phyloP scores from a whole-genome alignment of 2,329 filamentous ascomycete genomes.

The Cladosporium colombiae region DNA sequence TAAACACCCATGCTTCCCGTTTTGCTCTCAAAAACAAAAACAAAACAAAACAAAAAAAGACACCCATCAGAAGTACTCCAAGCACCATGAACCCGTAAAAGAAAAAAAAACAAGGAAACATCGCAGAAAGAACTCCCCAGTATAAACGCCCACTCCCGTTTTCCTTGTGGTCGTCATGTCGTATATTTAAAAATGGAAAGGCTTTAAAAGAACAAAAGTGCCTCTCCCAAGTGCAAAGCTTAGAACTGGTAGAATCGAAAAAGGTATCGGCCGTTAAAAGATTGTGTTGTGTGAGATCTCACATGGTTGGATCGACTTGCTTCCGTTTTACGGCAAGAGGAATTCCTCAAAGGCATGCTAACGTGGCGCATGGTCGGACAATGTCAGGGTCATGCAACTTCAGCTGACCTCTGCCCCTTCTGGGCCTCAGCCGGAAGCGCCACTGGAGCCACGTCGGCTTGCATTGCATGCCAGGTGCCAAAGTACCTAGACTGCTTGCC shows the following conservation, averaged over 20 bases:
- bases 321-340: background rate
- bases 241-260: conserved; percentile 6
- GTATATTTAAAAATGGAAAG: conserved; percentile 17
- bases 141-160: conserved; percentile 12
- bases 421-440: conserved; percentile 14
- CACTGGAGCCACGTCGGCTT: conserved; percentile 18
- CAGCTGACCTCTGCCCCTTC: conserved; percentile 8
- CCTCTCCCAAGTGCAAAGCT: conserved; percentile 5
- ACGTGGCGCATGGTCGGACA: conserved; percentile 1
- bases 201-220: conserved; percentile 1
- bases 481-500: background rate
- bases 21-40: background rate
- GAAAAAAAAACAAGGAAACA: background rate
- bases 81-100: background rate
- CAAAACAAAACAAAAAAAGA: too few species aligned
- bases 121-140: background rate
- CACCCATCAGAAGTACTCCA: conserved; percentile 9
- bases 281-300: conserved; percentile 1
- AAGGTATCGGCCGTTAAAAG: conserved; percentile 12
- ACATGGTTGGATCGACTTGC: background rate
- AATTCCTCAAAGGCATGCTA: background rate
- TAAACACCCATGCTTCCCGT: conserved; percentile 9
- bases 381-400: conserved; percentile 3
- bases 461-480: conserved; percentile 15
- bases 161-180: conserved; percentile 13